Base-by-base conservation (phyloP, 805 yeast genomes). In the Yarrowia porcina region DNA sequence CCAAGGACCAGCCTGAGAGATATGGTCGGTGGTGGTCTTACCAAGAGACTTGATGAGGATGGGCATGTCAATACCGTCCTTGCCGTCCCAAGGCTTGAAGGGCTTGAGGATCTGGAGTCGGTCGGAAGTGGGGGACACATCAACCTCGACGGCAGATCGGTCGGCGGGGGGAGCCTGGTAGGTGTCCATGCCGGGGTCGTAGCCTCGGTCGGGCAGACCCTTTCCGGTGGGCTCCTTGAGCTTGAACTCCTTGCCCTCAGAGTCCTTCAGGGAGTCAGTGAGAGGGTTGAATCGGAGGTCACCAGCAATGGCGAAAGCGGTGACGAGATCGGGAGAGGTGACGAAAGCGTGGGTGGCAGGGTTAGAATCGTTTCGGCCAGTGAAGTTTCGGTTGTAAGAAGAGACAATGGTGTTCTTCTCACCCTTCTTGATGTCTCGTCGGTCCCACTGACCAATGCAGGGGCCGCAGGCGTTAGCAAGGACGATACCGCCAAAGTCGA, bases 1-100 rank as follows among this genome's bases (percentile, higher is more conserved):
- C 99, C 99, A 93, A 76, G 98, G 97, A 81, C 99, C 99, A 75
- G 99, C 99, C 96, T 90, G 92, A 74, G 98, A 93, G 74, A 93
- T 93, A 82, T 93, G 99, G 82, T 93, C 99, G 72, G 99, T 93
- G 73, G 99, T 93, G 77, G 97, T 92, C 85, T 93, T 93, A 82
- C 97, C 98, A 67, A 87, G 82, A 70, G 97, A 89, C 83, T 94
- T 93, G 80, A 93, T 90, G 80, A 93, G 86, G 72, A 93, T 93
- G 79, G 97, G 97, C 83, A 93, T 80, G 75, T 82, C 82, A 69
- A 77, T 75, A 72, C 96, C 90, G 76, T 93, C 98, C 83, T 90
- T 88, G 77, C 97, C 97, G 76, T 93, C 88, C 97, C 97, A 93
- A 69, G 96, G 81, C 77, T 87, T 83, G 87, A 93, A 93, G 73